Evolutionary conservation across 2,329 filamentous ascomycete species (phyloP).

Genomic region (Zymoseptoria ardabiliae): DNA sequence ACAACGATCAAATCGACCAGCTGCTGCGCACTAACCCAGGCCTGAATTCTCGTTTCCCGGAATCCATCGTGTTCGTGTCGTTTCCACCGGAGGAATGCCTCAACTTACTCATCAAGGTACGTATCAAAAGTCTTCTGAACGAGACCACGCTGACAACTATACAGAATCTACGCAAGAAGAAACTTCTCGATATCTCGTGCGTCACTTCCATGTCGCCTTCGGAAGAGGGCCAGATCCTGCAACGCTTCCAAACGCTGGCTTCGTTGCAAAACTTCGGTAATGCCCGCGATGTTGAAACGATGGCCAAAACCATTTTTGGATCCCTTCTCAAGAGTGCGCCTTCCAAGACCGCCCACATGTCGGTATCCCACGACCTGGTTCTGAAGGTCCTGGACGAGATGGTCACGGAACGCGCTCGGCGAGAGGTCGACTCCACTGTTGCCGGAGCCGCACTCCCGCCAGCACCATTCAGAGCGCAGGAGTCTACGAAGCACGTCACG

Average conservation of each 20-base stretch:
- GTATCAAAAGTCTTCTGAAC: conserved; percentile 21
- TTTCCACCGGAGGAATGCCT: conserved; percentile 28
- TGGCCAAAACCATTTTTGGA: conserved; percentile 47
- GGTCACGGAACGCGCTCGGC: conserved; percentile 26
- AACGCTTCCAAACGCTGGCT: conserved; percentile 37
- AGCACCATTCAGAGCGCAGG: background rate
- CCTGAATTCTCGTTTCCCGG: conserved; percentile 58
- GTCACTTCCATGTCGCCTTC: background rate
- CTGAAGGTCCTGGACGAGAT: conserved; percentile 26
- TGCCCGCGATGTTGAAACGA: conserved; percentile 52
- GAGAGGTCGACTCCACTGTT: background rate
- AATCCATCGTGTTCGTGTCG: conserved; percentile 50
- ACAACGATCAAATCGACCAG: conserved; percentile 57
- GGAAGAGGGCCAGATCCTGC: conserved; percentile 12
- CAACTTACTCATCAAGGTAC: conserved; percentile 32
- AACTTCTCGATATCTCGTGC: conserved; percentile 1
- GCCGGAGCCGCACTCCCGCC: background rate
- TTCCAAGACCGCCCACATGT: conserved; percentile 5
- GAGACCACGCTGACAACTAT: background rate
- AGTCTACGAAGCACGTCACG: background rate
- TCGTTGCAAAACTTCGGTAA: conserved; percentile 52
- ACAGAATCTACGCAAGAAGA: conserved; percentile 16
- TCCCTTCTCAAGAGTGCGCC: conserved; percentile 22
- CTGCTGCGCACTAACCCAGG: conserved; percentile 57
- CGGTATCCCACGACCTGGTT: conserved; percentile 23